Conservation (phyloP, 75 land plant genomes). For the Chamaecyparis obtusa region DNA sequence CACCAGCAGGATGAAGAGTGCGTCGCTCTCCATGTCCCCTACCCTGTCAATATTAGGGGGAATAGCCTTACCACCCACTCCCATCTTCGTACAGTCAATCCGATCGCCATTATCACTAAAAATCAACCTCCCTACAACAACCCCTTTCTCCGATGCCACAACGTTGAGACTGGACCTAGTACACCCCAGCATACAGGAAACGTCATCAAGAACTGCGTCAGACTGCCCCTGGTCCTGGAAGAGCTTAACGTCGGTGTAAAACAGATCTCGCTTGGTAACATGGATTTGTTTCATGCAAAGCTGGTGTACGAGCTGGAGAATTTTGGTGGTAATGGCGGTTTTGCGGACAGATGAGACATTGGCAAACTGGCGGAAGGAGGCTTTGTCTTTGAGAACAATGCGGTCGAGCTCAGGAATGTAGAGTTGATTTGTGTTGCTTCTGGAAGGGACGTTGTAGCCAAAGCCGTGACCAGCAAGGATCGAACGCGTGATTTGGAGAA, state of each 20-base stretch:
- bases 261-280: constrained; percentile 95
- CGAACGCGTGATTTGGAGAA: constrained; percentile 57
- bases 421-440: constrained; percentile 75
- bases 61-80: constrained; percentile 97
- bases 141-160: constrained; percentile 79
- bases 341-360: constrained; percentile 70
- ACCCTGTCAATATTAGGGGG: constrained; percentile 96
- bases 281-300: constrained; percentile 76
- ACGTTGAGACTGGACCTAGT: constrained; percentile 77
- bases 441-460: constrained; percentile 72
- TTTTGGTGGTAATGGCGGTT: constrained; percentile 76
- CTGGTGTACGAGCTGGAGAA: constrained; percentile 81
- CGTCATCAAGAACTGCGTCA: constrained; percentile 85
- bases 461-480: constrained; percentile 80
- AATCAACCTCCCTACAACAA: constrained; percentile 71
- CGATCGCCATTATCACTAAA: constrained; percentile 86
- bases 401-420: constrained; percentile 94
- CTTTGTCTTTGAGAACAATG: constrained; percentile 81
- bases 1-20: constrained; percentile 87
- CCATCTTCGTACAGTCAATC: constrained; percentile 98
- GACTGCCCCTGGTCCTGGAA: constrained; percentile 90
- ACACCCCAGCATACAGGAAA: constrained; percentile 94
- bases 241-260: constrained; percentile 96
- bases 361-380: constrained; percentile 67
- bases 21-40: constrained; percentile 79